These are phyloP conservation scores for Eragrostis tef DNA, from an alignment of 202 grass and related monocot species.

Conservation along the genomic window DNA sequence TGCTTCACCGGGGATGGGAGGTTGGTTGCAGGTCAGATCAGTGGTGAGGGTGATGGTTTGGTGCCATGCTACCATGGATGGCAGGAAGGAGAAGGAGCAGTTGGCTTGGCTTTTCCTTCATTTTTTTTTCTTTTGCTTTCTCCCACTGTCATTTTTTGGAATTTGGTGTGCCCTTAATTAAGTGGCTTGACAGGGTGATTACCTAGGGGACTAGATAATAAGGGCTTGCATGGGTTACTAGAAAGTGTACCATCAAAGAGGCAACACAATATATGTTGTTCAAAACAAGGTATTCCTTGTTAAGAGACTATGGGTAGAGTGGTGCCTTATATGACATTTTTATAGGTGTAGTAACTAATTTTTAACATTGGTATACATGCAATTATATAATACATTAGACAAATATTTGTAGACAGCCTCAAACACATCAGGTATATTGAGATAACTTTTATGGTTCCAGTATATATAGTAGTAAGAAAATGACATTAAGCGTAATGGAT, in stretches of 20 bases:
- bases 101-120: background rate
- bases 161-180: conserved; percentile 39
- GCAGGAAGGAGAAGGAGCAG: background rate
- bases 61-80: conserved; percentile 37
- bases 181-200: conserved; percentile 33
- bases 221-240: background rate
- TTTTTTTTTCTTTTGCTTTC: background rate
- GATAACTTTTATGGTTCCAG: too few species aligned
- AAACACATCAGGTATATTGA: too few species aligned
- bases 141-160: background rate
- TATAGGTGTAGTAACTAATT: too few species aligned
- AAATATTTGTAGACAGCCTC: too few species aligned
- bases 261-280: too few species aligned
- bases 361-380: too few species aligned
- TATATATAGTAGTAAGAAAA: too few species aligned
- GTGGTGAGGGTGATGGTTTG: background rate
- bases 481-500: too few species aligned
- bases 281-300: too few species aligned
- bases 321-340: too few species aligned
- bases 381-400: too few species aligned
- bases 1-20: background rate
- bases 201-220: background rate
- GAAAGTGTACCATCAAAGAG: background rate
- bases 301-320: too few species aligned
- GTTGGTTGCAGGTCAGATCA: conserved; percentile 32